These are phyloP conservation scores for Gloeostereum incarnatum DNA, from an alignment of 768 basidiomycete species.

Conservation along the genomic window DNA sequence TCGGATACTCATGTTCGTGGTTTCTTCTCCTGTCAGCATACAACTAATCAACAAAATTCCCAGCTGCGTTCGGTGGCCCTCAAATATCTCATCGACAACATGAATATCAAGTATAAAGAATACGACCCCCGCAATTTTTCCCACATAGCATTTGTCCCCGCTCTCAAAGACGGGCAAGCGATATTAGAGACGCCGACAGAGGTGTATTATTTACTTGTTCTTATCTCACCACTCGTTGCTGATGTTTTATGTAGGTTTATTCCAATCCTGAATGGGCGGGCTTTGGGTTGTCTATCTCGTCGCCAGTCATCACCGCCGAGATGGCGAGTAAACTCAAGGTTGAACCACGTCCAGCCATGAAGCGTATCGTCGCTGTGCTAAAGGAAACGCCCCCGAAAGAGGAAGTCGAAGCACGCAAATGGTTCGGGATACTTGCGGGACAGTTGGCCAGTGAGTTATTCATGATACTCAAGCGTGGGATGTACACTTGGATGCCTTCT, in stretches of 20 bases:
- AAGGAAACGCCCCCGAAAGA: constrained; percentile 49
- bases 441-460: constrained; percentile 48
- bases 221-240: neutral
- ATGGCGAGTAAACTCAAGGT: constrained; percentile 59
- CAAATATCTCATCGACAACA: constrained; percentile 76
- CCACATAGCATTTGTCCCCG: constrained; percentile 72
- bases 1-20: constrained; percentile 27
- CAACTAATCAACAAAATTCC: neutral
- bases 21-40: neutral
- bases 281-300: constrained; percentile 70
- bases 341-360: constrained; percentile 55
- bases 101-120: constrained; percentile 45
- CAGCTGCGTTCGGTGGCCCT: constrained; percentile 52
- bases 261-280: constrained; percentile 54
- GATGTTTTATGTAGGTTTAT: constrained; percentile 38
- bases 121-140: constrained; percentile 49
- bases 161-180: constrained; percentile 39
- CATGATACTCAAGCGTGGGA: no score
- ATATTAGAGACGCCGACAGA: constrained; percentile 57
- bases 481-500: neutral
- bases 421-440: constrained; percentile 62
- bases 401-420: constrained; percentile 42
- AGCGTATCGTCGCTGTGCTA: constrained; percentile 49
- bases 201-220: constrained; percentile 37
- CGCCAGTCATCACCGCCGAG: constrained; percentile 40